phyloP scores from a whole-genome alignment of 192 early-diverging fungal genomes.

The Diversispora epigaea region DNA sequence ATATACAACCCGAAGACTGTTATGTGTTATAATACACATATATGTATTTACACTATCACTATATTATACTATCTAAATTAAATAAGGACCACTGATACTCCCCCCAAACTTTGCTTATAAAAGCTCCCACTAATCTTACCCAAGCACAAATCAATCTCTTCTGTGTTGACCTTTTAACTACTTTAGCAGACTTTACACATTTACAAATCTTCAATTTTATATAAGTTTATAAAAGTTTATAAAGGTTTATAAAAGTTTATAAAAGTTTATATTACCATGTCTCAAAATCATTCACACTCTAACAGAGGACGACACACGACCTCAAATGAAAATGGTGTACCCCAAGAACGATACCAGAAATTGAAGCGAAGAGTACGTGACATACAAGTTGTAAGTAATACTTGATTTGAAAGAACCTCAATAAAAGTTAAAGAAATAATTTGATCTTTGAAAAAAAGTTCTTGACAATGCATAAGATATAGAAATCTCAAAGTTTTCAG shows the following conservation, averaged over 20 bases:
- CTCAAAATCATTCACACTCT: slow-evolving; percentile 28
- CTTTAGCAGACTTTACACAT: no score
- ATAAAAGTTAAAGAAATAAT: not conserved
- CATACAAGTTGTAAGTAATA: slow-evolving; percentile 23
- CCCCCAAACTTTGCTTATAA: not conserved
- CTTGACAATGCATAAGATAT: no score
- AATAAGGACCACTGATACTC: not conserved
- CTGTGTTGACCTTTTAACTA: no score
- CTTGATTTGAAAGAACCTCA: not conserved
- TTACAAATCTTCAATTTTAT: no score
- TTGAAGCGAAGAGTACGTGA: slow-evolving; percentile 16
- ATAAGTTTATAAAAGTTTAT: no score
- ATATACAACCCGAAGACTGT: slow-evolving; percentile 11
- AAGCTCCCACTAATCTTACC: no score
- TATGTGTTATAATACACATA: not conserved
- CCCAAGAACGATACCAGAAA: slow-evolving; percentile 25
- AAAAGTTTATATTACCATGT: not conserved
- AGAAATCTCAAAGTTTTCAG: no score
- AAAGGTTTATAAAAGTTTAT: no score
- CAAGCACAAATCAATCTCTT: no score
- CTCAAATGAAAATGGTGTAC: slow-evolving; percentile 13
- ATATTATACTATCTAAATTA: not conserved
- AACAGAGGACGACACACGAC: slow-evolving; percentile 10
- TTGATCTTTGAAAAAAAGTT: not conserved
- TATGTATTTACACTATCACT: not conserved